These are phyloP conservation scores for Diplodia corticola DNA, from an alignment of 2,329 filamentous ascomycete species.

Conservation along the genomic window DNA sequence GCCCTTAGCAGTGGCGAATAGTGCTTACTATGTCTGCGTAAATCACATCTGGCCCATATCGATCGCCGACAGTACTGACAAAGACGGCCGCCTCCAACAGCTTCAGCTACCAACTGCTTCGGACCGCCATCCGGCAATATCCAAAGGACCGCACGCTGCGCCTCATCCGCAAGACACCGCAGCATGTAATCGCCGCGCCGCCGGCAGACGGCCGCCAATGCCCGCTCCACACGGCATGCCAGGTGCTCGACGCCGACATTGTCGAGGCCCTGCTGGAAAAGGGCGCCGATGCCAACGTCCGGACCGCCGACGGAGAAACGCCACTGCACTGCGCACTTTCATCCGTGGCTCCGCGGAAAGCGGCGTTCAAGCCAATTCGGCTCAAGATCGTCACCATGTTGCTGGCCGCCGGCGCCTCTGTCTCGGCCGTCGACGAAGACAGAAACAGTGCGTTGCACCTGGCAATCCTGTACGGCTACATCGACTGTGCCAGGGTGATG, in stretches of 20 bases:
- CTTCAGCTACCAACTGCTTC: slow-evolving; percentile 13
- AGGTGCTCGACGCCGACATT: not conserved
- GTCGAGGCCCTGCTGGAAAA: slow-evolving; percentile 8
- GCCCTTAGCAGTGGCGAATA: not conserved
- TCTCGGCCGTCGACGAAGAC: not conserved
- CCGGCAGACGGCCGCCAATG: not conserved
- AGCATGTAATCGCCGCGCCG: not conserved
- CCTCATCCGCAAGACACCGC: slow-evolving; percentile 7
- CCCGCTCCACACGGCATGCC: slow-evolving; percentile 2
- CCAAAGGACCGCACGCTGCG: slow-evolving; percentile 4
- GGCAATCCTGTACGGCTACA: slow-evolving; percentile 3
- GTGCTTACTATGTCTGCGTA: slow-evolving; percentile 2
- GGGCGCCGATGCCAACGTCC: not conserved
- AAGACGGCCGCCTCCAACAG: not conserved
- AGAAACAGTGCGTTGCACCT: not conserved
- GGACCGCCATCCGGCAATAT: slow-evolving; percentile 5
- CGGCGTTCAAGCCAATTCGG: not conserved
- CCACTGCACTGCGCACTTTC: slow-evolving; percentile 5
- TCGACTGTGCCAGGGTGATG: not conserved
- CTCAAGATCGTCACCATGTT: not conserved
- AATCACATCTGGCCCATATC: not conserved
- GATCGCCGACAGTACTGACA: not conserved
- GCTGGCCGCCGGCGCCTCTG: not conserved
- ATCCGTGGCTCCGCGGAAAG: not conserved
- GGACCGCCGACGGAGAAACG: not conserved